Evolutionary conservation across 805 yeast species (phyloP), one percentile per base, ranked within the genome.

Genomic region (Metschnikowia noctiluminum): DNA sequence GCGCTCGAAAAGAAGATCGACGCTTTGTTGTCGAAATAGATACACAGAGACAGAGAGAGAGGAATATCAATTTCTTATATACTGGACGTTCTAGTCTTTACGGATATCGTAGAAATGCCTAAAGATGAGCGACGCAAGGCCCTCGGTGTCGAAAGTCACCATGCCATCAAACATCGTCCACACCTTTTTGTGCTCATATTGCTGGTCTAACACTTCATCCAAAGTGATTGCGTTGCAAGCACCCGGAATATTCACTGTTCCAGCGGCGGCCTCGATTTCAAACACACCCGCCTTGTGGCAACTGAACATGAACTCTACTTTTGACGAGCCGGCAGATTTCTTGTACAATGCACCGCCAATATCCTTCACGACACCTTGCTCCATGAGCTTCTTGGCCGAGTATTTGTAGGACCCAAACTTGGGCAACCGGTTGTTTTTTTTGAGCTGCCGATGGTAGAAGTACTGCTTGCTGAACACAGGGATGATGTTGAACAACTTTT

Each of bases 351-450:
- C 70, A 0, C 89, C 89, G 14, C 76, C 77, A 36, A 86, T 71
- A 45, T 81, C 84, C 3, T 77, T 62, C 16, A 91, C 63, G 1
- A 90, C 78, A 0, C 87, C 85, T 53, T 80, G 85, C 49, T 90
- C 97, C 60, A 79, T 72, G 35, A 92, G 74, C 59, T 83, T 84
- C 55, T 85, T 84, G 4, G 89, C 84, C 0, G 89, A 78, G 69
- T 88, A 87, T 62, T 83, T 83, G 70, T 79, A 86, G 1, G 88
- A 81, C 3, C 96, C 96, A 65, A 84, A 87, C 61, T 78, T 79
- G 1, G 92, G 89, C 36, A 85, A 65, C 42, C 85, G 73, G 34
- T 89, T 89, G 15, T 75, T 65, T 67, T 78, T 81, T 59, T 82
- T 82, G 56, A 87, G 68, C 54, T 84, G 87, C 31, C 90, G 70